Evolutionary conservation across 164 flowering plant genomes (phyloP).

Genomic region (Houttuynia cordata): DNA sequence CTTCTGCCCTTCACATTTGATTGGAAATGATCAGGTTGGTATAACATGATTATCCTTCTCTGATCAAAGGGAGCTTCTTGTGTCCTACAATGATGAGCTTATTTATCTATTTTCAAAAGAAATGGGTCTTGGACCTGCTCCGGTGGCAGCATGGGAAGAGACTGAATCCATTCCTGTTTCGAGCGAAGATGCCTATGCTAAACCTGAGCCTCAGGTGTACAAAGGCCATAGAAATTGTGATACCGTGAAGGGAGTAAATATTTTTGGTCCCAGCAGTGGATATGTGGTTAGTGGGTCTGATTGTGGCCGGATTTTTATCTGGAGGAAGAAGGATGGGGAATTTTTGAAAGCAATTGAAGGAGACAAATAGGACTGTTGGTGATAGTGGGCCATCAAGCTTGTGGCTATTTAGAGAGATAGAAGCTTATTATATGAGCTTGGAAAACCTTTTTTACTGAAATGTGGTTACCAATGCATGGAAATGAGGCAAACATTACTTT

Average conservation of each 20-base stretch:
- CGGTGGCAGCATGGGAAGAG: slow-evolving; percentile 24
- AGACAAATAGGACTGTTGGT: slow-evolving; percentile 67
- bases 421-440: too few relatives aligned
- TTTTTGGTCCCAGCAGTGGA: slow-evolving; percentile 80
- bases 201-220: slow-evolving; percentile 50
- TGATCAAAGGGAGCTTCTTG: slow-evolving; percentile 85
- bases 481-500: too few relatives aligned
- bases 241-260: slow-evolving; percentile 83
- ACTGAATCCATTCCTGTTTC: background rate
- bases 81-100: slow-evolving; percentile 62
- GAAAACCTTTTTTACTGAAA: too few relatives aligned
- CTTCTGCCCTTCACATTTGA: slow-evolving; percentile 71
- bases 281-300: slow-evolving; percentile 96
- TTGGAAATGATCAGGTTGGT: slow-evolving; percentile 46
- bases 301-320: slow-evolving; percentile 88
- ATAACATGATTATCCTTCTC: slow-evolving; percentile 93
- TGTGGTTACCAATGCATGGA: too few relatives aligned
- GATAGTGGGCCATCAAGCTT: too few relatives aligned
- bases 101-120: slow-evolving; percentile 73
- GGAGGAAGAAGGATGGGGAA: slow-evolving; percentile 81
- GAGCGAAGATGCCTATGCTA: slow-evolving; percentile 16
- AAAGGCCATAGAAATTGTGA: slow-evolving; percentile 65
- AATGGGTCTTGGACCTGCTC: slow-evolving; percentile 72
- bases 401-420: too few relatives aligned
- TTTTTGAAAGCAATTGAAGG: slow-evolving; percentile 86